Conservation (phyloP, 352 stramenopile genomes). For the Elongisporangium senticosum region DNA sequence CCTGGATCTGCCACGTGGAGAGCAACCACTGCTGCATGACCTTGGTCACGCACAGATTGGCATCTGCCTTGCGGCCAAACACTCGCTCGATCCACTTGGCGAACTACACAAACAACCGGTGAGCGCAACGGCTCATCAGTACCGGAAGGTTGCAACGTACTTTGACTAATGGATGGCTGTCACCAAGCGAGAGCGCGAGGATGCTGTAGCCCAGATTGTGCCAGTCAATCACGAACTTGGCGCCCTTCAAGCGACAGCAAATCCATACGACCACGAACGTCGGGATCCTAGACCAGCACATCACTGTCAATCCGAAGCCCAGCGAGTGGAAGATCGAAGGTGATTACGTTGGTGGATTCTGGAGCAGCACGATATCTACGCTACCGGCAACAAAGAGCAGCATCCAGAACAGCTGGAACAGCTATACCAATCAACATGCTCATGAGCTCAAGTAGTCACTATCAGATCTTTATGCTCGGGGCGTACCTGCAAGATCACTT, state of each 20-base stretch:
- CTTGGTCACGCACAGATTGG: conserved; percentile 96
- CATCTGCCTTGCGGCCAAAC: conserved; percentile 89
- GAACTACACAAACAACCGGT: conserved; percentile 31
- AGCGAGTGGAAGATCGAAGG: not conserved
- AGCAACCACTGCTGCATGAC: conserved; percentile 94
- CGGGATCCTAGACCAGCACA: conserved; percentile 74
- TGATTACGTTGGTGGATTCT: conserved; percentile 95
- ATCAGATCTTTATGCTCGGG: not conserved
- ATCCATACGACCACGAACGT: conserved; percentile 91
- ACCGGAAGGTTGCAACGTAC: conserved; percentile 14
- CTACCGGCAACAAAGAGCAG: conserved; percentile 65
- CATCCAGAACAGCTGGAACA: conserved; percentile 80
- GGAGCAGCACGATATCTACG: conserved; percentile 93
- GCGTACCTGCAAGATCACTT: conserved; percentile 69
- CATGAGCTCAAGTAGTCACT: conserved; percentile 8
- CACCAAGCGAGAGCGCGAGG: conserved; percentile 75
- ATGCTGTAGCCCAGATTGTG: conserved; percentile 99
- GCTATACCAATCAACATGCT: conserved; percentile 14
- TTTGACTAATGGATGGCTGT: conserved; percentile 64
- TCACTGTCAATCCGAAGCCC: conserved; percentile 23
- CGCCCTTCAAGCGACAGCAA: conserved; percentile 59
- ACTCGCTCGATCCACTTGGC: conserved; percentile 78
- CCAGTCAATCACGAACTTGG: conserved; percentile 98
- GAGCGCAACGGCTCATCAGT: not conserved
- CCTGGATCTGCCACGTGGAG: conserved; percentile 87